Percentiles rank a stretch among this genome's conserved stretches.
Evolutionary conservation across 1,284 basidiomycete species (phyloP).

Genomic region (Ceratobasidium sp.): DNA sequence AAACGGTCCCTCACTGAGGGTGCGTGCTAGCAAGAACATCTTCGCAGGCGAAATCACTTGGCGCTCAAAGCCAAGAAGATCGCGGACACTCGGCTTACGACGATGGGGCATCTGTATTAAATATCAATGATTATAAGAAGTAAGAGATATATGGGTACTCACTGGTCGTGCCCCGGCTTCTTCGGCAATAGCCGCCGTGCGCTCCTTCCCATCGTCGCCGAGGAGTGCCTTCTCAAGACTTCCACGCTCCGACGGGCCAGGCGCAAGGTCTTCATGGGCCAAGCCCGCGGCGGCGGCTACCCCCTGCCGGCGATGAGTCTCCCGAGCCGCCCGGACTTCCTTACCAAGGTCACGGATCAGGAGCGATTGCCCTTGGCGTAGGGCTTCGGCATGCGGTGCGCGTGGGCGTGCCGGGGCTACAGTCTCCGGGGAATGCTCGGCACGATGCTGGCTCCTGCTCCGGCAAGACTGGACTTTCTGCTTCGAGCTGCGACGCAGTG

Average conservation of each 20-base stretch:
- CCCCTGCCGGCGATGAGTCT: not conserved
- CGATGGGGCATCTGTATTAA: not conserved
- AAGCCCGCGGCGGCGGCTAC: not conserved
- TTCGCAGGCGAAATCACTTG: not conserved
- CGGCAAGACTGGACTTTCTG: not conserved
- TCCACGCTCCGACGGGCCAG: no score
- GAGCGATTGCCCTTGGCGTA: not conserved
- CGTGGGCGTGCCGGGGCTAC: not conserved
- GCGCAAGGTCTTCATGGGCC: no score
- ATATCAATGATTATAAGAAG: not conserved
- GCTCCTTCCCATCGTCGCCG: slow-evolving; percentile 3
- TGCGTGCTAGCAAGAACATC: not conserved
- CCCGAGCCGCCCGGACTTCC: not conserved
- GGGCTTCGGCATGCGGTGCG: not conserved
- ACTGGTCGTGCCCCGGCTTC: not conserved
- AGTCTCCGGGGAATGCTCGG: not conserved
- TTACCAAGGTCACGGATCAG: not conserved
- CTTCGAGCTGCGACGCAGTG: not conserved
- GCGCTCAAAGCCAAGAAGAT: slow-evolving; percentile 5
- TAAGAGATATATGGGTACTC: not conserved
- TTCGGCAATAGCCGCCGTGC: not conserved
- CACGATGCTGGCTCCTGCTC: not conserved
- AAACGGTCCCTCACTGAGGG: not conserved
- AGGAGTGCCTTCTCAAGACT: no score
- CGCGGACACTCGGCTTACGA: slow-evolving; percentile 5